phyloP scores from a whole-genome alignment of 2,329 filamentous ascomycete genomes.

The Bipolaris sorokiniana region DNA sequence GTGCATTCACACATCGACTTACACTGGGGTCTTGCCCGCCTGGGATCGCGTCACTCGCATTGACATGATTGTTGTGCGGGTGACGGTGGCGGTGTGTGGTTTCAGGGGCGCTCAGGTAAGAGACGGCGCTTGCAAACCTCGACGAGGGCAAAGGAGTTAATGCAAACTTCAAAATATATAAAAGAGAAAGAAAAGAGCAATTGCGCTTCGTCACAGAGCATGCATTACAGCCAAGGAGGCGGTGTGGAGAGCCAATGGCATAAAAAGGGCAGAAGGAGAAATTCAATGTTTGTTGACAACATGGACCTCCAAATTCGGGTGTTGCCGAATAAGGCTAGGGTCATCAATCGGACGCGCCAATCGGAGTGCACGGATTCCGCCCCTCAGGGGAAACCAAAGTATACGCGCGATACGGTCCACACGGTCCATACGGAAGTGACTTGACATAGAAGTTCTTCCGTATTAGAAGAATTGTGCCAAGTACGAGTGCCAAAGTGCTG shows the following conservation, averaged over 20 bases:
- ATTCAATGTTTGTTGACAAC: constrained; percentile 33
- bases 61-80: constrained; percentile 38
- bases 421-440: too few species aligned
- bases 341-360: constrained; percentile 4
- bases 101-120: constrained; percentile 18
- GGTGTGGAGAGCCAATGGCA: constrained; percentile 16
- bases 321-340: constrained; percentile 6
- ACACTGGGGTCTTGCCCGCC: constrained; percentile 58
- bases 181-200: neutral
- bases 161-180: neutral
- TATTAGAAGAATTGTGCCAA: too few species aligned
- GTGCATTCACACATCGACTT: constrained; percentile 22
- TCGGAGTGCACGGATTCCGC: constrained; percentile 9
- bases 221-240: constrained; percentile 12
- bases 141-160: neutral
- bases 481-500: too few species aligned
- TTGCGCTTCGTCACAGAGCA: constrained; percentile 12
- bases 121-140: neutral
- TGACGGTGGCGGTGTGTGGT: constrained; percentile 16
- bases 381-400: too few species aligned
- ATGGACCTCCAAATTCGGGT: constrained; percentile 14
- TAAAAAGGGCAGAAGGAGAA: constrained; percentile 1
- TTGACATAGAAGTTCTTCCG: too few species aligned
- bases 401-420: too few species aligned
- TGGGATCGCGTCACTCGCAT: constrained; percentile 55